A percentile compares a stretch with the other conserved stretches of the same genome.
Conservation (phyloP, 805 yeast genomes). For the Starmerella etchellsii region DNA sequence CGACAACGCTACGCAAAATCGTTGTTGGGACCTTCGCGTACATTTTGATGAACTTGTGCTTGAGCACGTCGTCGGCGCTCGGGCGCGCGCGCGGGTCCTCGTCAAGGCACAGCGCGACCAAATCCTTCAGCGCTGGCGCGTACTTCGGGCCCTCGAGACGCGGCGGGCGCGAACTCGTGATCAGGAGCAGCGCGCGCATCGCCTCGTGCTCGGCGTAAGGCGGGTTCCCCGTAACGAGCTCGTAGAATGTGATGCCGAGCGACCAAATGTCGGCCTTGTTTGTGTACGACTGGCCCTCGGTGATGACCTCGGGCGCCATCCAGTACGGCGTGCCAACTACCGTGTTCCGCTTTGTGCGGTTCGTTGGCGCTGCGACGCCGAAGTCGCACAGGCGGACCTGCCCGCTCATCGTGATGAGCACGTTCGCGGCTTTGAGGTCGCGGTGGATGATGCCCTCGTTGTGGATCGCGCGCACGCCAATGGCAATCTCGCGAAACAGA, state of each 20-base stretch:
- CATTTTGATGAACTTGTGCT: conserved; percentile 55
- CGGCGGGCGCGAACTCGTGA: conserved; percentile 88
- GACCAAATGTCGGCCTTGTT: conserved; percentile 97
- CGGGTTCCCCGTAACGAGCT: conserved; percentile 93
- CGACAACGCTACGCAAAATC: conserved; percentile 57
- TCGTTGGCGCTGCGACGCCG: conserved; percentile 89
- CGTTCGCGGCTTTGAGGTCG: conserved; percentile 93
- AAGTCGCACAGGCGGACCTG: conserved; percentile 87
- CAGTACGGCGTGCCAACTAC: conserved; percentile 58
- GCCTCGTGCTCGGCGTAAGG: conserved; percentile 96
- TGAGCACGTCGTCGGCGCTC: conserved; percentile 69
- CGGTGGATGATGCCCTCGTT: conserved; percentile 86
- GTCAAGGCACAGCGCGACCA: conserved; percentile 82
- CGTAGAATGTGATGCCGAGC: conserved; percentile 83
- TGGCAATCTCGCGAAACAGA: conserved; percentile 66
- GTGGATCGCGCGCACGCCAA: conserved; percentile 73
- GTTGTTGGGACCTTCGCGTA: conserved; percentile 49
- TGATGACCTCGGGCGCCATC: conserved; percentile 46
- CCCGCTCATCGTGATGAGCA: conserved; percentile 78
- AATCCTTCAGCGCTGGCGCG: conserved; percentile 63
- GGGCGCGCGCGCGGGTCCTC: conserved; percentile 86
- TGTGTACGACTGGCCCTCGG: conserved; percentile 33
- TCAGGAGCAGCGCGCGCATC: conserved; percentile 83
- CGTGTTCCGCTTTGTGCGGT: conserved; percentile 63
- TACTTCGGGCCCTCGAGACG: conserved; percentile 83